Conservation (phyloP, 176 grass and related monocot species). For the Thinopyrum elongatum region DNA sequence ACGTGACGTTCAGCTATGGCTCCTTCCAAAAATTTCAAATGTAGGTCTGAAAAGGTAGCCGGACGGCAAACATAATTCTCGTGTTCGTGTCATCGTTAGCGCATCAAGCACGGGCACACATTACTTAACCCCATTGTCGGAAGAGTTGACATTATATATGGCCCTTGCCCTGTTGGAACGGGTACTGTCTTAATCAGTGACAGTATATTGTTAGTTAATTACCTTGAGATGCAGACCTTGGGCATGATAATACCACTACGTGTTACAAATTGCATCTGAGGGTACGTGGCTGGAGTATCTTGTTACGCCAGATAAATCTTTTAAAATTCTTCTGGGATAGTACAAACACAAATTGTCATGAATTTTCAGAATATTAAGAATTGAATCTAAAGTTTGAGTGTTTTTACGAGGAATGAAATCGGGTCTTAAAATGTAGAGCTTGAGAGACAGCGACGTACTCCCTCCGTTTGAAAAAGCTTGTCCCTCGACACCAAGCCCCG, state of each 20-base stretch:
- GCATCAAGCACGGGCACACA: slow-evolving; percentile 32
- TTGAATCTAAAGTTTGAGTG: no score
- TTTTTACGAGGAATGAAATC: background rate
- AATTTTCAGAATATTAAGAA: no score
- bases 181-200: slow-evolving; percentile 7
- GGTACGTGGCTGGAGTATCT: background rate
- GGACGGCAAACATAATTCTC: background rate
- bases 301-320: no score
- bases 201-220: background rate
- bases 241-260: background rate
- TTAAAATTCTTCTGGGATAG: no score
- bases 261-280: background rate
- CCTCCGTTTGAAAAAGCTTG: no score
- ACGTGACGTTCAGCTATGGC: no score
- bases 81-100: slow-evolving; percentile 9
- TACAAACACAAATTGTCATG: no score
- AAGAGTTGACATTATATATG: slow-evolving; percentile 17
- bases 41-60: background rate
- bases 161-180: slow-evolving; percentile 28
- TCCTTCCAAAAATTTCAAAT: no score
- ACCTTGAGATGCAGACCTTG: background rate
- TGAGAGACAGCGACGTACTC: background rate
- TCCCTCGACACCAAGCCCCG: no score
- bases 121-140: background rate
- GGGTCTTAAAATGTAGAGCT: background rate